Conservation (phyloP, 2,329 filamentous ascomycete species). For the Pseudogymnoascus pannorum region DNA sequence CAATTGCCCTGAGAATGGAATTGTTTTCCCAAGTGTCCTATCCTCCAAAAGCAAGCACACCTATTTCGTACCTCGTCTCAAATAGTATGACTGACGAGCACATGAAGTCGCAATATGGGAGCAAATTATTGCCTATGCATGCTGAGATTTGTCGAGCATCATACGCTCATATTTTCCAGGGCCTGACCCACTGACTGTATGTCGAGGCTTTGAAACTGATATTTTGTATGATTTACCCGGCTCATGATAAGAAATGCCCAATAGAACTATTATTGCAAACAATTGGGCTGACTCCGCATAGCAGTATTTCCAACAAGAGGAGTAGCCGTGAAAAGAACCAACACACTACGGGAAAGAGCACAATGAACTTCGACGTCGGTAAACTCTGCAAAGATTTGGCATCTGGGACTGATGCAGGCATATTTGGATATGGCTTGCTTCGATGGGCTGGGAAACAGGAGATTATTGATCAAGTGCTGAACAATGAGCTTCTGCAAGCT, state of each 20-base stretch:
- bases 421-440: not conserved
- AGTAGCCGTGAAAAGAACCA: not conserved
- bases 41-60: not conserved
- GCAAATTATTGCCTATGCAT: not conserved
- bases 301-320: not conserved
- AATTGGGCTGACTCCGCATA: not conserved
- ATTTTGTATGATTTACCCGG: not conserved
- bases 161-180: not conserved
- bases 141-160: not conserved
- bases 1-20: not conserved
- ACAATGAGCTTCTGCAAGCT: not conserved
- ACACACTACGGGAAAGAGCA: not conserved
- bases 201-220: not conserved
- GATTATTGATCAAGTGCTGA: not conserved
- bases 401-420: not conserved
- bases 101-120: not conserved
- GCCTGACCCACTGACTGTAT: not conserved
- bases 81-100: not conserved
- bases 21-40: not conserved
- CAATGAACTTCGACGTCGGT: not conserved
- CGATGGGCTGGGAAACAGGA: not conserved
- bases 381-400: slow-evolving; percentile 1
- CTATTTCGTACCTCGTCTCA: not conserved
- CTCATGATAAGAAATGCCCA: not conserved
- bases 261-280: not conserved